Evolutionary conservation across 305 asterid genomes (phyloP), one percentile per base, ranked within the genome.

Genomic region (Ilex paraguariensis): DNA sequence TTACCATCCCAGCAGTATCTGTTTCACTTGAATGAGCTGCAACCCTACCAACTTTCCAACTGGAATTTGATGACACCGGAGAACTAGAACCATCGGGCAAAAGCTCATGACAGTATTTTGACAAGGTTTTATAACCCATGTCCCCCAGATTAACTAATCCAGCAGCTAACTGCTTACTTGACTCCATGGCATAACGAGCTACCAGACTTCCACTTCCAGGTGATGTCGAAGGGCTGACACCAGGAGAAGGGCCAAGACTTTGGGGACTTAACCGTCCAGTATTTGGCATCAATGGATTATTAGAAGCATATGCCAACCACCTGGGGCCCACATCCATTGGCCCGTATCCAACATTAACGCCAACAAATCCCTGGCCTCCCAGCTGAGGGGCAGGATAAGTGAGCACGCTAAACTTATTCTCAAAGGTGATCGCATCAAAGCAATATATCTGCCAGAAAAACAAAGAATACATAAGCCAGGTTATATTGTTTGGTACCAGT

Each of bases 151-250:
- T 56, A 13, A 56, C 28, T 56, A 56, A 10, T 28, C 60, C 60
- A 28, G 42, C 42, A 56, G 60, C 60, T 32, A 56, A 56, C 39
- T 56, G 60, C 44, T 56, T 56, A 32, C 60, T 56, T 31, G 60
- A 56, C 28, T 56, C 60, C 60, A 56, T 56, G 60, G 60, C 60
- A 56, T 56, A 56, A 11, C 60, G 60, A 31, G 60, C 60, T 10
- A 56, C 60, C 39, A 56, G 44, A 31, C 42, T 28, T 28, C 60
- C 60, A 56, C 17, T 56, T 5, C 60, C 44, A 32, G 60, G 60
- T 30, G 60, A 56, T 32, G 60, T 56, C 7, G 60, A 56, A 28
- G 60, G 60, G 60, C 60, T 56, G 9, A 56, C 44, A 28, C 60
- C 60, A 1, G 60, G 60, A 56, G 60, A 52, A 17, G 56, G 56